phyloP scores from a whole-genome alignment of 2,329 filamentous ascomycete genomes.

The Scedosporium boydii region DNA sequence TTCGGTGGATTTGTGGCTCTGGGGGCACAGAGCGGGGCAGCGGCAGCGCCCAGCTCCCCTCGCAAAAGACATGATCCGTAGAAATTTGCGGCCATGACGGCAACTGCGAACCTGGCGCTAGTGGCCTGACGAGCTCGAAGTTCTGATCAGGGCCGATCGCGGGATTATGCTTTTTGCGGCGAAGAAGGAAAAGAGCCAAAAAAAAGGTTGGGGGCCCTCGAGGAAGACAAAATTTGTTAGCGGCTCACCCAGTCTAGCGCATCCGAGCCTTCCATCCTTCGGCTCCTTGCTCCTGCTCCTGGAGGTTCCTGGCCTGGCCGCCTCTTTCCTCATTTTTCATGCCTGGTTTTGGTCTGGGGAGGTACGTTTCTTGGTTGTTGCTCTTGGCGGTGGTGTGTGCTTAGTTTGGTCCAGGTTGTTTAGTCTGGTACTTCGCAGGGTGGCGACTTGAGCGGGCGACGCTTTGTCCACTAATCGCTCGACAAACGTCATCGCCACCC shows the following conservation, averaged over 20 bases:
- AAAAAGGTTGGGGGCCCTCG: not conserved
- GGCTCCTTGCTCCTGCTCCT: not conserved
- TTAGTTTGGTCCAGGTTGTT: not conserved
- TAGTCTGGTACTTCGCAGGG: not conserved
- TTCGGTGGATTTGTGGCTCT: not conserved
- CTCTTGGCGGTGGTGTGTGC: not conserved
- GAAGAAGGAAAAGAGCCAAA: not conserved
- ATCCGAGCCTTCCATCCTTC: not conserved
- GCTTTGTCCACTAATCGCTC: not conserved
- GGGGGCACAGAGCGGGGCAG: not conserved
- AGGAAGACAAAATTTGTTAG: not conserved
- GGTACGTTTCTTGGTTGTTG: not conserved
- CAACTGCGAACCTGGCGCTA: not conserved
- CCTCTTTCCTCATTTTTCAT: not conserved
- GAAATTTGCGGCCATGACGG: not conserved
- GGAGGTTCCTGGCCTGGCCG: constrained; percentile 2
- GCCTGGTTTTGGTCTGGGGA: not conserved
- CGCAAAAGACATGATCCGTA: not conserved
- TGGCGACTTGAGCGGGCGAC: not conserved
- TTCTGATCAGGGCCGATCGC: not conserved
- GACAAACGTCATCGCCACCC: constrained; percentile 6
- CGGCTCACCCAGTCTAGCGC: not conserved
- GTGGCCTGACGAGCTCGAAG: not conserved
- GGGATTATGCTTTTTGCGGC: not conserved
- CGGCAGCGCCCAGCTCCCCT: not conserved